Base-by-base conservation (phyloP, 768 basidiomycete species). In the Termitomyces bulborhizus region DNA sequence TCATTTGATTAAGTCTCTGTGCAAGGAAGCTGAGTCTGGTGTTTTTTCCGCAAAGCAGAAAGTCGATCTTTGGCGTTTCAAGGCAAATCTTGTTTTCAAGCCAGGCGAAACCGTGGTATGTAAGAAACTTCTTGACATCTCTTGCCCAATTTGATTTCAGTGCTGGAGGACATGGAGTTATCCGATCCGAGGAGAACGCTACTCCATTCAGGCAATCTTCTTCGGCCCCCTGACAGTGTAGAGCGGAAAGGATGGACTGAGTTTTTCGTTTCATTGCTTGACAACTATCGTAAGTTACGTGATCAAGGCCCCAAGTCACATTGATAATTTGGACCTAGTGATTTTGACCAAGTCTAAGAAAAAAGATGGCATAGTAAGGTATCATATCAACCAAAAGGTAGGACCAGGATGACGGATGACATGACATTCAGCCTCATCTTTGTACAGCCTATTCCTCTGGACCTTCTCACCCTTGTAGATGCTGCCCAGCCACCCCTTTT, bases 241-340 rank as follows among this genome's bases (percentile, higher is more conserved):
- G 87, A 88, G 66, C 89, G 86, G 84, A 91, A 81, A 60, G 90
- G 87, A 40, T 95, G 93, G 91, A 85, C 82, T 37, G 94, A 98
- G 68, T 77, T 96, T 6, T 88, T 86, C 60, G 88, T 96, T 11
- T 75, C 97, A 47, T 74, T 98, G 4, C 96, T 98, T 64, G 96
- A 98, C 68, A 93, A 98, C 63, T 98, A 97, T 62, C 67, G 93
- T 92, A 57, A 70, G 90, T 71, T 16, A 16, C 15, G 13, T 15
- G 6, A 27, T 31, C 16, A 24, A 27, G 16, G 13, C 16, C n/a
- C 13, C n/a, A 12, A 40, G 9, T 7, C 16, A 0, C 27, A 18
- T 3, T 50, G 37, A 50, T 37, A 11, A 7, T 29, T 11, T 18
- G 16, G 5, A 50, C 18, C 5, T 62, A 94, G 93, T 95, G 68